Evolutionary conservation across 139 green algal species (phyloP).

Genomic region (Micractinium conductrix): DNA sequence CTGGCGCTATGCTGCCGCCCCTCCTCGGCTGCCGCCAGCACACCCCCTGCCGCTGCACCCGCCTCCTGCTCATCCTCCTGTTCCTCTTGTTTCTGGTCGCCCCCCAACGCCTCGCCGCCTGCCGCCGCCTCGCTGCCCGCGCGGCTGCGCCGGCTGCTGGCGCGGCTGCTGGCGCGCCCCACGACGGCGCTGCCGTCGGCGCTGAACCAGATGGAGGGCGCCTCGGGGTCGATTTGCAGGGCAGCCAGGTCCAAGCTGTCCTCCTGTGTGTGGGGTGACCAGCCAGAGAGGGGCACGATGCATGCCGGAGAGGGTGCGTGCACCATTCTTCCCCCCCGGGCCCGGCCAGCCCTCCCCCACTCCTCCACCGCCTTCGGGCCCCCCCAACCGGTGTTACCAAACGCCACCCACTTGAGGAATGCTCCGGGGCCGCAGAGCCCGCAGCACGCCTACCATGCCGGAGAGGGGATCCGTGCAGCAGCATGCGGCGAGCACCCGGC

Average conservation of each 20-base stretch:
- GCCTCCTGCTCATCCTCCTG: not conserved
- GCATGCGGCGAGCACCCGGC: too few relatives aligned
- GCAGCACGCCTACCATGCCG: too few relatives aligned
- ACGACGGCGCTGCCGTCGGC: not conserved
- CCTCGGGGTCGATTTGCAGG: conserved; percentile 15
- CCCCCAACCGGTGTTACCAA: too few relatives aligned
- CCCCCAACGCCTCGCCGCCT: not conserved
- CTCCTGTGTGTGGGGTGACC: conserved; percentile 13
- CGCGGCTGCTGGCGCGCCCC: not conserved
- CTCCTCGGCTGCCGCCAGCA: not conserved
- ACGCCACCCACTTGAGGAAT: too few relatives aligned
- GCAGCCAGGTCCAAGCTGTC: conserved; percentile 28
- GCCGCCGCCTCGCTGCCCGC: not conserved
- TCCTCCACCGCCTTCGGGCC: too few relatives aligned
- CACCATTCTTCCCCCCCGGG: too few relatives aligned
- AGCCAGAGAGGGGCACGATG: too few relatives aligned
- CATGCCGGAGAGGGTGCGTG: too few relatives aligned
- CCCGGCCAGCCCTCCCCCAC: too few relatives aligned
- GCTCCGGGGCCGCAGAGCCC: too few relatives aligned
- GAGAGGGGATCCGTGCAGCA: too few relatives aligned
- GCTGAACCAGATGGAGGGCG: conserved; percentile 37
- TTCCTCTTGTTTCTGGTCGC: not conserved
- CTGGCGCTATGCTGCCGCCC: not conserved
- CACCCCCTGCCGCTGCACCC: not conserved
- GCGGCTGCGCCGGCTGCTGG: not conserved